Evolutionary conservation across 192 early-diverging fungal species (phyloP).

Genomic region (Fimicolochytrium jonesii): DNA sequence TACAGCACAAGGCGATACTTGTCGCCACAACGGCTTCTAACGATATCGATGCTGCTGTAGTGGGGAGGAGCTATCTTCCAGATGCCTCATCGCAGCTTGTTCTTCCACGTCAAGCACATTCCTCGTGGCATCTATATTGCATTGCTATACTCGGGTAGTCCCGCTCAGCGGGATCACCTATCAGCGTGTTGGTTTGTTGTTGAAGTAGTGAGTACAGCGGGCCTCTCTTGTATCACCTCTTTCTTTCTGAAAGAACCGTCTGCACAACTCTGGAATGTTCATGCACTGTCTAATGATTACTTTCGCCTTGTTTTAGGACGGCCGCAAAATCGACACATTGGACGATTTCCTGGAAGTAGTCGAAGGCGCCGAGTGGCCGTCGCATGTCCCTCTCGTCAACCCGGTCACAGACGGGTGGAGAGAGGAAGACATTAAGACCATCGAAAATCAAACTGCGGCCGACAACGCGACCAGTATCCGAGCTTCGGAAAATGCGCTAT

Average conservation of each 20-base stretch:
- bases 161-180: constrained; percentile 40
- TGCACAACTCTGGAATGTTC: no score
- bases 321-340: constrained; percentile 11
- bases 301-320: no score
- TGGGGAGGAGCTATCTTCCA: constrained; percentile 38
- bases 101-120: constrained; percentile 37
- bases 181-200: constrained; percentile 32
- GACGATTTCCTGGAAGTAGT: constrained; percentile 27
- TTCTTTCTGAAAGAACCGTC: not conserved
- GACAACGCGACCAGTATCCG: constrained; percentile 5
- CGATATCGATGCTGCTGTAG: not conserved
- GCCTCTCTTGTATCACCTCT: not conserved
- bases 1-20: not conserved
- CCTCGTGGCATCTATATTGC: constrained; percentile 43
- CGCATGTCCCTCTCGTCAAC: constrained; percentile 21
- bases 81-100: constrained; percentile 43
- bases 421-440: not conserved
- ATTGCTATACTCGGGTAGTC: constrained; percentile 39
- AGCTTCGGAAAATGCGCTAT: no score
- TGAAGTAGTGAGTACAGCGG: constrained; percentile 24
- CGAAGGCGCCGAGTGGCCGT: constrained; percentile 27
- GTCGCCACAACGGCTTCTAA: not conserved
- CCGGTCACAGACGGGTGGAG: constrained; percentile 27
- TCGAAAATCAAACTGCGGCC: constrained; percentile 1
- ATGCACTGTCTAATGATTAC: no score